Conservation (phyloP, 768 basidiomycete genomes). For the Russula brevipes region DNA sequence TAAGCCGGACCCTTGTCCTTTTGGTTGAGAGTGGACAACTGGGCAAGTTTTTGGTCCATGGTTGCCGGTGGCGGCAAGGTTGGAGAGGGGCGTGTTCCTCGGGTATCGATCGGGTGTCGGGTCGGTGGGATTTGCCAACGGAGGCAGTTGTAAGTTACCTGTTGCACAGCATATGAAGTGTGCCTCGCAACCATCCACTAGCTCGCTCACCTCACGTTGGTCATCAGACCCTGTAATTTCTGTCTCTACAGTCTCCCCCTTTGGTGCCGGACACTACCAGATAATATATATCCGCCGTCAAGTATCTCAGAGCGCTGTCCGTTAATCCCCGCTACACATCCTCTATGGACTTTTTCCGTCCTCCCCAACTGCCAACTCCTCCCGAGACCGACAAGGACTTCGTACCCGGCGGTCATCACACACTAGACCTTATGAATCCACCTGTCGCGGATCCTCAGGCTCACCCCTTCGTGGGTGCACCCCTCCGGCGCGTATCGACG, state of each 20-base stretch:
- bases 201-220: neutral
- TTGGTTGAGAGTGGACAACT: conserved; percentile 60
- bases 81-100: neutral
- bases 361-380: conserved; percentile 30
- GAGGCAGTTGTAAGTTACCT: too few species aligned
- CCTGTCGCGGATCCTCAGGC: neutral
- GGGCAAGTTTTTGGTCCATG: conserved; percentile 66
- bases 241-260: neutral
- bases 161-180: neutral
- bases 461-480: conserved; percentile 19
- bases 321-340: conserved; percentile 32
- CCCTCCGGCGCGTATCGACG: conserved; percentile 44
- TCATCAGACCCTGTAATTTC: neutral
- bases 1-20: conserved; percentile 83
- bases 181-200: conserved; percentile 14
- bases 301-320: neutral
- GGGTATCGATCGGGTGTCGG: too few species aligned
- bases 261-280: conserved; percentile 16
- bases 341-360: conserved; percentile 38
- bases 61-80: neutral
- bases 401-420: neutral
- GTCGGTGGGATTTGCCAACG: too few species aligned
- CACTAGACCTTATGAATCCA: conserved; percentile 5
- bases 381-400: conserved; percentile 37
- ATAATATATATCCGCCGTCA: neutral